Evolutionary conservation across 257 asterid genomes (phyloP).

Genomic region (Jacaranda copaia): DNA sequence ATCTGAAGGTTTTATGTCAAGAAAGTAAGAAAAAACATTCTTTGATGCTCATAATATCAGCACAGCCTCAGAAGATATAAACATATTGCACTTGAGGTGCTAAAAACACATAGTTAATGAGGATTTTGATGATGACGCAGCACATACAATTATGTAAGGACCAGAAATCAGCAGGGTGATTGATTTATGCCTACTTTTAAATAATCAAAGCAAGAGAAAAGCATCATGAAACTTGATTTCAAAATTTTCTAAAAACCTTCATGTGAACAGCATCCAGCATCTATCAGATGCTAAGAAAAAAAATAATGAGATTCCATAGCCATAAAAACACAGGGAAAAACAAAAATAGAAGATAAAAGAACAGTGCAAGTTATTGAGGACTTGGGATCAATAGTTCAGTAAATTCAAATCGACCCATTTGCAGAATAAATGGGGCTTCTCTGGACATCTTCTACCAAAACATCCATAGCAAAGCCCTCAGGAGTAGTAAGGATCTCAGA

Average conservation of each 20-base stretch:
- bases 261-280: not conserved
- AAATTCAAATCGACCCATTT: constrained; percentile 43
- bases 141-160: not conserved
- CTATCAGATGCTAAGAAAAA: not conserved
- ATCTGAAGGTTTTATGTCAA: not conserved
- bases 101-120: not conserved
- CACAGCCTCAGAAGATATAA: not conserved
- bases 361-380: not conserved
- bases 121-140: not conserved
- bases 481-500: constrained; percentile 69
- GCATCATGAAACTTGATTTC: constrained; percentile 1
- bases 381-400: constrained; percentile 13
- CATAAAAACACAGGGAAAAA: not conserved
- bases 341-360: not conserved
- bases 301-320: not conserved
- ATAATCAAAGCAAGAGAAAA: constrained; percentile 2
- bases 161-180: not conserved
- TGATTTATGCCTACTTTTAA: not conserved
- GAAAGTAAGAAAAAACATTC: not conserved
- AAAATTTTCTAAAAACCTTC: not conserved
- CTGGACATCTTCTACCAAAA: constrained; percentile 44
- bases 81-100: not conserved
- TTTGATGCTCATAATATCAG: not conserved
- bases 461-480: constrained; percentile 47
- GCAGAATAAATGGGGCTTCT: constrained; percentile 38